Evolutionary conservation across 2,329 filamentous ascomycete genomes (phyloP), one percentile per base, ranked within the genome.

Genomic region (Colletotrichum tropicale): DNA sequence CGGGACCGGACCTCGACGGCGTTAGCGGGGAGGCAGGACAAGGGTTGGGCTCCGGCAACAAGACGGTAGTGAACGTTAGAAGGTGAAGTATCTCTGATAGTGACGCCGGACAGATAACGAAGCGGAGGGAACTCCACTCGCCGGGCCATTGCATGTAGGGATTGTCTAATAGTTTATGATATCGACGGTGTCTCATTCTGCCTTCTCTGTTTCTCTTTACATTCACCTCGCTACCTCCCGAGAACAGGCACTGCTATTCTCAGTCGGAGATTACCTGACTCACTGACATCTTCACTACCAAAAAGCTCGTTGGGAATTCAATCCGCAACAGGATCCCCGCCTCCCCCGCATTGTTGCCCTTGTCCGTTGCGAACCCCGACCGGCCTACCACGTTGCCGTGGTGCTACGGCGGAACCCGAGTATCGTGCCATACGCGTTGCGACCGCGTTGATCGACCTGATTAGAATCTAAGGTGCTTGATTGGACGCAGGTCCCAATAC

Each of bases 1-100:
- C 58, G 58, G 60, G 58, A 64, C 68, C 68, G 68, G 68, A 70
- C 38, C 68, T 55, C 43, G 68, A 70, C 58, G 56, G 58, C 68
- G 16, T 61, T 61, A 61, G 56, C 56, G 28, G 28, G 56, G 56
- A 61, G 15, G 43, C 43, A 30, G 6, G 34, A 38, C 52, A 56
- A 4, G 55, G 66, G 66, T 34, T 8, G 16, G 13, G 34, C 43
- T 38, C 55, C 21, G 52, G 52, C 48, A 30, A 24, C 55, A 58
- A 28, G 0, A 2, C 24, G 55, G 55, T 58, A 10, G 55, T 28
- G 52, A 7, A 4, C 8, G 55, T 38, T 58, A 38, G 66, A 15
- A 13, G 18, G 6, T 16, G 34, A 61, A 24, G 34, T 64, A 64
- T 64, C 60, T 64, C n/a, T 64, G 60, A 38, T 64, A 64, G 30